A percentile compares a stretch with the other conserved stretches of the same genome.
Evolutionary conservation across 1,284 basidiomycete genomes (phyloP).

Genomic region (Sporisorium graminicola): DNA sequence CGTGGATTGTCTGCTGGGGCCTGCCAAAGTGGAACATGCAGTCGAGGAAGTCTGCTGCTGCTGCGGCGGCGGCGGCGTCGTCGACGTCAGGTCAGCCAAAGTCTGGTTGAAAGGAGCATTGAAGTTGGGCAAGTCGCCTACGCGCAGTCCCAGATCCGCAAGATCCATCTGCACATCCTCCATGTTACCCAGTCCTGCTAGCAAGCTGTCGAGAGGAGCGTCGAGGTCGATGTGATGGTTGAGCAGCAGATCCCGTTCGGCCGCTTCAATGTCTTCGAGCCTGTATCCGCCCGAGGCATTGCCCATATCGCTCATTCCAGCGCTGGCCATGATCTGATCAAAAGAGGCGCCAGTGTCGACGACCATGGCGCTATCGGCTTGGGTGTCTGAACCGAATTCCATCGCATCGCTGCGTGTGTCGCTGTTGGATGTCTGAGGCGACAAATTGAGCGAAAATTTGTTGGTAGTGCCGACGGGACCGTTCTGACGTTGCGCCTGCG

Average conservation of each 20-base stretch:
- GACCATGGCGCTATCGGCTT: constrained; percentile 10
- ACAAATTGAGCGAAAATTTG: constrained; percentile 43
- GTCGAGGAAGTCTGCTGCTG: background rate
- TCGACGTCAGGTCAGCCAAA: constrained; percentile 17
- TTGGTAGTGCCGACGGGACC: constrained; percentile 41
- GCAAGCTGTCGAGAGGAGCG: constrained; percentile 52
- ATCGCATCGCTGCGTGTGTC: constrained; percentile 21
- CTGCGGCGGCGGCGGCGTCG: background rate
- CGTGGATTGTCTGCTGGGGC: constrained; percentile 16
- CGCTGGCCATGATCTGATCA: constrained; percentile 42
- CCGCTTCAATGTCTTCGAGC: constrained; percentile 54
- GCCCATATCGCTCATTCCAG: constrained; percentile 18
- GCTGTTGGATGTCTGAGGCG: constrained; percentile 23
- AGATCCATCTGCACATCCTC: constrained; percentile 55
- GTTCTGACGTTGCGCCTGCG: constrained; percentile 32
- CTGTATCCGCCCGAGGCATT: constrained; percentile 31
- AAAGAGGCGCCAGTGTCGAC: constrained; percentile 26
- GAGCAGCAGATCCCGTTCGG: constrained; percentile 48
- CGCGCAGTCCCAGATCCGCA: constrained; percentile 35
- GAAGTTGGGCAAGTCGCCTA: constrained; percentile 37
- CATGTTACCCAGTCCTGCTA: constrained; percentile 48
- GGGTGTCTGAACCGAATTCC: constrained; percentile 12
- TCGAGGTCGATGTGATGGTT: constrained; percentile 55
- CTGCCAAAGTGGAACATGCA: constrained; percentile 3
- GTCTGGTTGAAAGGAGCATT: constrained; percentile 46